Percentiles rank a stretch among this genome's conserved stretches.
Evolutionary conservation across 192 early-diverging fungal species (phyloP).

Genomic region (Linnemannia exigua): DNA sequence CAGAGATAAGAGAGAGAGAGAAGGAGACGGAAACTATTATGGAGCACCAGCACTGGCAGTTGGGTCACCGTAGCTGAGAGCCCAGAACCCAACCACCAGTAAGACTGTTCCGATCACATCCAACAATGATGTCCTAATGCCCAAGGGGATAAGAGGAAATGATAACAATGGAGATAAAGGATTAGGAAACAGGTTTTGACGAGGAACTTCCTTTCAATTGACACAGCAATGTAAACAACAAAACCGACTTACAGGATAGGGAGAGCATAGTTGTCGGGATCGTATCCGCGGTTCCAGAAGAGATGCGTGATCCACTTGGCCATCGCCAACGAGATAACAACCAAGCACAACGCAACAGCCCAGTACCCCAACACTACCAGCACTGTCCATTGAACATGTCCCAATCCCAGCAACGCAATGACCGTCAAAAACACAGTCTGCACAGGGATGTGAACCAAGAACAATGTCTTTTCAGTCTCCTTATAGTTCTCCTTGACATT

Average conservation of each 20-base stretch:
- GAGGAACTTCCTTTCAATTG: not conserved
- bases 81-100: constrained; percentile 65
- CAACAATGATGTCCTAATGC: constrained; percentile 77
- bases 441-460: constrained; percentile 79
- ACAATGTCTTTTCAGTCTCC: constrained; percentile 69
- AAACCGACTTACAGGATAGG: constrained; percentile 67
- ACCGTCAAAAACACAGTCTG: constrained; percentile 70
- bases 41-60: constrained; percentile 11
- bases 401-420: constrained; percentile 27
- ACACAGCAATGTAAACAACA: not conserved
- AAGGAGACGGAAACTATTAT: not conserved
- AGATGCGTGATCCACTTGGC: constrained; percentile 67
- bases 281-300: constrained; percentile 79
- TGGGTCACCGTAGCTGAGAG: constrained; percentile 20
- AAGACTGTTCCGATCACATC: constrained; percentile 79
- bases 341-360: constrained; percentile 34
- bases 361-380: constrained; percentile 9
- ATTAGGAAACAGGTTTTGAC: not conserved
- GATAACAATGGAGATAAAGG: not conserved
- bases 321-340: constrained; percentile 67
- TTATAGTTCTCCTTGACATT: constrained; percentile 60
- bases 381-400: constrained; percentile 37
- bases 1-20: not conserved
- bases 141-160: constrained; percentile 36
- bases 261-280: constrained; percentile 82